Percentiles rank a stretch among this genome's conserved stretches.
Conservation (phyloP, 2,329 filamentous ascomycete species). For the Pyrenophora tritici-repentis region DNA sequence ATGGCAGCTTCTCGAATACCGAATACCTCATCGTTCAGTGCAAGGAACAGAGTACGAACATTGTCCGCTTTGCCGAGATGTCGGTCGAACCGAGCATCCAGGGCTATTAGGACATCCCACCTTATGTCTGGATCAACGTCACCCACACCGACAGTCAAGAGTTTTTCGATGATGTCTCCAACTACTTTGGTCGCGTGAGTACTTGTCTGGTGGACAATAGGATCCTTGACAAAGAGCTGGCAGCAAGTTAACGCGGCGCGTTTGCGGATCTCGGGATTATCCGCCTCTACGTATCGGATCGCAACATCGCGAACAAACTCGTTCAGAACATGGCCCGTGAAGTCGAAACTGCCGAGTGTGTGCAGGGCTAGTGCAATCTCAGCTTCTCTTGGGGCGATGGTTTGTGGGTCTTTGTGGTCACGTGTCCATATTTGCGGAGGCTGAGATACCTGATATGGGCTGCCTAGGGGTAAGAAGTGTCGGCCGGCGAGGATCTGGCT, state of each 20-base stretch:
- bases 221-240: constrained; percentile 94
- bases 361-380: constrained; percentile 93
- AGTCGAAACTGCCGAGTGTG: constrained; percentile 97
- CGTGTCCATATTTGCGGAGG: constrained; percentile 83
- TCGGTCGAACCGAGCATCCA: constrained; percentile 92
- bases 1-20: constrained; percentile 92
- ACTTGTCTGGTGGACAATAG: constrained; percentile 97
- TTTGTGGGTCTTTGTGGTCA: constrained; percentile 81
- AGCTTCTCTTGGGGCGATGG: constrained; percentile 77
- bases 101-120: constrained; percentile 81
- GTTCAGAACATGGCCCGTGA: constrained; percentile 84
- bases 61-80: constrained; percentile 98
- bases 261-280: constrained; percentile 90
- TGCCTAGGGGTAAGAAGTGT: constrained; percentile 89
- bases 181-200: constrained; percentile 97
- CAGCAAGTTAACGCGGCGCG: constrained; percentile 96
- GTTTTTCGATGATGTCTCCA: constrained; percentile 94
- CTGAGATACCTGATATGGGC: constrained; percentile 82
- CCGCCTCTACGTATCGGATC: constrained; percentile 96
- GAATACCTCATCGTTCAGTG: constrained; percentile 93
- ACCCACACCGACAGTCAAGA: constrained; percentile 91
- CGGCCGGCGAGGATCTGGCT: constrained; percentile 92
- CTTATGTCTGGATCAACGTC: constrained; percentile 88
- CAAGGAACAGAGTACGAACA: constrained; percentile 91
- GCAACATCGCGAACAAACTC: constrained; percentile 98